Conservation (phyloP, 2,329 filamentous ascomycete genomes). For the Apiospora pterosperma region DNA sequence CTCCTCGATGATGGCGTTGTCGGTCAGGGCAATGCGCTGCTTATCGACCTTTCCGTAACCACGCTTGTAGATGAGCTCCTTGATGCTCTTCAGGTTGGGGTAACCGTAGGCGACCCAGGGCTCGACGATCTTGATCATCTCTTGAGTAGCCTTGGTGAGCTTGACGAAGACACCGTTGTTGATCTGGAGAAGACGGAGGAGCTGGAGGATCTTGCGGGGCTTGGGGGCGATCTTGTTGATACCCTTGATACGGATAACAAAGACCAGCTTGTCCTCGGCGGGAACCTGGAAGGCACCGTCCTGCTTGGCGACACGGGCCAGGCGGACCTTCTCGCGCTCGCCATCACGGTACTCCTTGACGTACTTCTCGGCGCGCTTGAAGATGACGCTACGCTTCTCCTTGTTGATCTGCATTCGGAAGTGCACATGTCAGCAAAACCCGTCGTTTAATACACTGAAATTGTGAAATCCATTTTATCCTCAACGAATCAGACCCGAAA, state of each 20-base stretch:
- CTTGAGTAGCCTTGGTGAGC: constrained; percentile 93
- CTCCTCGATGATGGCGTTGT: constrained; percentile 97
- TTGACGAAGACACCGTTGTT: constrained; percentile 99
- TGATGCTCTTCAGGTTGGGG: constrained; percentile 98
- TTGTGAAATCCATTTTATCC: constrained; percentile 14
- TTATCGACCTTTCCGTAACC: constrained; percentile 99
- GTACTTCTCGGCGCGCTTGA: constrained; percentile 99
- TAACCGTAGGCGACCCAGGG: constrained; percentile 99
- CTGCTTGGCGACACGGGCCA: constrained; percentile 84
- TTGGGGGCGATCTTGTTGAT: constrained; percentile 99
- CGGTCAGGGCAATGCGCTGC: constrained; percentile 93
- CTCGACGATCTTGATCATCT: constrained; percentile 98
- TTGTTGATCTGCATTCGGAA: constrained; percentile 74
- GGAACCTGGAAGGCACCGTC: constrained; percentile 92
- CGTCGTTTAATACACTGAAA: constrained; percentile 29
- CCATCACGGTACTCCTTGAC: constrained; percentile 98
- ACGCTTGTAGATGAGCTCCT: constrained; percentile 99
- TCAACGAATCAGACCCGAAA: constrained; percentile 88
- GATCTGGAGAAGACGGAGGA: constrained; percentile 99
- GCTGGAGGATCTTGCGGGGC: constrained; percentile 99
- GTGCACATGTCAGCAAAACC: constrained; percentile 7
- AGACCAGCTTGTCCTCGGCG: constrained; percentile 93
- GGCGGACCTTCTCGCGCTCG: constrained; percentile 97
- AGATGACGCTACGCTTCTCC: constrained; percentile 97
- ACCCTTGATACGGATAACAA: constrained; percentile 99